Percentiles rank a stretch among this genome's conserved stretches.
Conservation (phyloP, 352 stramenopile species). For the Lagenidium giganteum region DNA sequence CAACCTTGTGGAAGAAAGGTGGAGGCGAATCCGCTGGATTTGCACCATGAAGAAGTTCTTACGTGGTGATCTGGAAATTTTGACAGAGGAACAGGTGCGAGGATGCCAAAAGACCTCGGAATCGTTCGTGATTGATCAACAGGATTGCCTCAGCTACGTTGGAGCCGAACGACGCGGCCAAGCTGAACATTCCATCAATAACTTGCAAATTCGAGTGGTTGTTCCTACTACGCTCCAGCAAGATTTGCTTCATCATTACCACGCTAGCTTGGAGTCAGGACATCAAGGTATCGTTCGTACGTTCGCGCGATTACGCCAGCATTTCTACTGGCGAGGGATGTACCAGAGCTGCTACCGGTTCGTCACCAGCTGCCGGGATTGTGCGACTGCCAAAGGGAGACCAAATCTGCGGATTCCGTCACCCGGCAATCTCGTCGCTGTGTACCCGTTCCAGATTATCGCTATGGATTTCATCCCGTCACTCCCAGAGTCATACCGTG, state of each 20-base stretch:
- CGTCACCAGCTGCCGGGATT: slow-evolving; percentile 10
- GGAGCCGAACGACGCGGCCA: neutral
- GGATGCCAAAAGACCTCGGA: neutral
- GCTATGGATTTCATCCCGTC: slow-evolving; percentile 18
- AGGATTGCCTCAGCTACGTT: slow-evolving; percentile 3
- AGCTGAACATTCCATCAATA: no score
- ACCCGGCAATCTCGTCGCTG: slow-evolving; percentile 9
- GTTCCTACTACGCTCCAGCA: slow-evolving; percentile 5
- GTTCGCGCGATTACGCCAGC: slow-evolving; percentile 1
- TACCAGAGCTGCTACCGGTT: slow-evolving; percentile 7
- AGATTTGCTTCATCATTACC: slow-evolving; percentile 18
- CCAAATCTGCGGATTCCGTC: slow-evolving; percentile 2
- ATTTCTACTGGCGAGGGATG: slow-evolving; percentile 10
- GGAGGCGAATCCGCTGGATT: no score
- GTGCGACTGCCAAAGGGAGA: slow-evolving; percentile 11
- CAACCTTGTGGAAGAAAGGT: no score
- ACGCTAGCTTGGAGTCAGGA: slow-evolving; percentile 10
- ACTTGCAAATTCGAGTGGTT: no score
- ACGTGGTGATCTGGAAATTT: neutral
- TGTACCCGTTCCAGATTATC: slow-evolving; percentile 13
- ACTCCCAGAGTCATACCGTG: slow-evolving; percentile 6
- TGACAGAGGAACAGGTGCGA: neutral
- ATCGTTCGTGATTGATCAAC: slow-evolving; percentile 1
- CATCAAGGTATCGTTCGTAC: slow-evolving; percentile 15
- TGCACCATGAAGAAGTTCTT: neutral